Evolutionary conservation across 1,284 basidiomycete species (phyloP), one percentile per base, ranked within the genome.

Genomic region (Mycosarcoma mackinlayi): DNA sequence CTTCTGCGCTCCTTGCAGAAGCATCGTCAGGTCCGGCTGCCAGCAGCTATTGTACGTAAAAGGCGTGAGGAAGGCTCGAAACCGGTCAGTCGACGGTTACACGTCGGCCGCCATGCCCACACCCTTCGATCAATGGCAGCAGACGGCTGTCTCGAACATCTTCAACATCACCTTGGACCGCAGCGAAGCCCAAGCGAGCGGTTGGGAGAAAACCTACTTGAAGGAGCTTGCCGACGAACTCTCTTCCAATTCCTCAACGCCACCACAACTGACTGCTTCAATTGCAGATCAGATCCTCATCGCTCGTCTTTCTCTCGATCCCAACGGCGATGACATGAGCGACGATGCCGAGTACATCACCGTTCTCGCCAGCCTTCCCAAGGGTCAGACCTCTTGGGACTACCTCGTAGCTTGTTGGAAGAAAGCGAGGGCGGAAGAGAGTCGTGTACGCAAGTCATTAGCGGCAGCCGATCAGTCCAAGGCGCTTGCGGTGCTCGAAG

Each of bases 401-500:
- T 98, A 94, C 80, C 87, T 98, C 21, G 87, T 93, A 1, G 90
- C 90, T 19, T 91, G 91, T 76, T 99, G 95, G 95, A 93, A 92
- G 83, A 51, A 49, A n/a, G 62, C 72, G 24, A 64, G 64, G 30
- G 45, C 46, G 16, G 64, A 76, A 28, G 73, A 81, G 48, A 27
- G 24, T 19, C 44, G 52, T 7, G 56, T 74, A 5, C 61, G 71
- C 41, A 84, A 88, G 6, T 83, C 81, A 25, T 84, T 88, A 3
- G 85, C 93, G 10, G 90, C 46, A 0, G 38, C 67, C 7, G 91
- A 90, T 77, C 83, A 92, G 25, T 89, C 90, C 37, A 87, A 90
- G 50, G 73, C 64, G 11, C 21, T 57, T 6, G 34, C 46, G 3
- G 61, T 50, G 4, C 33, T 78, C 9, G 60, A 76, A 37, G 56